phyloP scores from a whole-genome alignment of 495 filamentous ascomycete genomes.

The Sphaerosporella brunnea region DNA sequence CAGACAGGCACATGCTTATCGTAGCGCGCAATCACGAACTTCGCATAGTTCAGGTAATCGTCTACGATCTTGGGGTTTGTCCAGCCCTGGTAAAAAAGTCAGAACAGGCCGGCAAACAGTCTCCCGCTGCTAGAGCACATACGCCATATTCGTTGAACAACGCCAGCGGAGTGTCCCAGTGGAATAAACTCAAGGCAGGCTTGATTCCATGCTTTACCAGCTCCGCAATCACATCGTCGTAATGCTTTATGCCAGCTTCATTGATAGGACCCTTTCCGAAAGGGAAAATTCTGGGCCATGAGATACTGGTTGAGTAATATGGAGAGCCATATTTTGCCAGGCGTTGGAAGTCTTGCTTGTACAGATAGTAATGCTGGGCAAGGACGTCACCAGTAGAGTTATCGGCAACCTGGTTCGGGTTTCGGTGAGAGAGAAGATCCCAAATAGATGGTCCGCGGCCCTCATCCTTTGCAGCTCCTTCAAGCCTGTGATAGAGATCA shows the following conservation, averaged over 20 bases:
- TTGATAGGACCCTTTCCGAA: conserved; percentile 32
- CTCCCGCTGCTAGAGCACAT: no score
- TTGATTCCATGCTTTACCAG: conserved; percentile 29
- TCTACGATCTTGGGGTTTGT: conserved; percentile 27
- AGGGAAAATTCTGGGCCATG: conserved; percentile 32
- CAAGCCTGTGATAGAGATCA: no score
- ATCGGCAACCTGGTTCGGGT: conserved; percentile 27
- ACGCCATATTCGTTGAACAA: conserved; percentile 32
- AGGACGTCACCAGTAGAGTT: conserved; percentile 31
- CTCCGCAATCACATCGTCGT: conserved; percentile 31
- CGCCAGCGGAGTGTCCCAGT: conserved; percentile 33
- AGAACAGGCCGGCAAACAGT: no score
- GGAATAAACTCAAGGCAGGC: conserved; percentile 30
- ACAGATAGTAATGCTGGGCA: conserved; percentile 30
- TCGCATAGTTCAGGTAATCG: conserved; percentile 31
- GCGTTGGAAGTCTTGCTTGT: conserved; percentile 32
- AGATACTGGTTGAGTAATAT: conserved; percentile 30
- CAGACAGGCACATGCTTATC: conserved; percentile 30
- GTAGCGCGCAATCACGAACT: conserved; percentile 30
- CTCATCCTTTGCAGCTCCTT: conserved; percentile 25
- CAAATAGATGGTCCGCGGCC: conserved; percentile 25
- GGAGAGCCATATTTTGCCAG: conserved; percentile 28
- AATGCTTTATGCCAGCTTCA: conserved; percentile 28
- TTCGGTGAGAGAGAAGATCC: conserved; percentile 26
- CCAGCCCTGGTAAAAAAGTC: conserved; percentile 24